Evolutionary conservation across 2,329 filamentous ascomycete genomes (phyloP).

Genomic region (Xylariales sp.): DNA sequence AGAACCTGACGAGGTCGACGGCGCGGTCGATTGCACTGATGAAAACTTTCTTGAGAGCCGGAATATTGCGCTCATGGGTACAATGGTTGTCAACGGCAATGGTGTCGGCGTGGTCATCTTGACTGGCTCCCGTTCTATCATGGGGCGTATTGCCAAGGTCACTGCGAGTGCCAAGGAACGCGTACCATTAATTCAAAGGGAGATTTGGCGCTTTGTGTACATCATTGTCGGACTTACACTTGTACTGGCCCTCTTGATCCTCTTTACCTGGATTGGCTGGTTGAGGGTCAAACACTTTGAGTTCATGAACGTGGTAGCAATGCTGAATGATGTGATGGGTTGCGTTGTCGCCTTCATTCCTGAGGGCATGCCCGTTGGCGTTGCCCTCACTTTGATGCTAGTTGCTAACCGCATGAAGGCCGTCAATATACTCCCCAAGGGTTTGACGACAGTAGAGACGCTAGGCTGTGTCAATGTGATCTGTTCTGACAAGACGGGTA

Average conservation of each 20-base stretch:
- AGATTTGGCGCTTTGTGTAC: conserved; percentile 38
- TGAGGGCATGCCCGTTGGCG: conserved; percentile 22
- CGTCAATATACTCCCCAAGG: conserved; percentile 36
- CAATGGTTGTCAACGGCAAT: conserved; percentile 34
- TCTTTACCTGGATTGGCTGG: conserved; percentile 41
- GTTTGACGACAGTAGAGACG: conserved; percentile 46
- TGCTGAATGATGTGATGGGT: conserved; percentile 42
- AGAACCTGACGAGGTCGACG: conserved; percentile 16
- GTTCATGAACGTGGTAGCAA: conserved; percentile 37
- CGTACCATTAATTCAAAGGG: conserved; percentile 33
- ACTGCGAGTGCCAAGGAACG: conserved; percentile 31
- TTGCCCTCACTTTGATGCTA: conserved; percentile 33
- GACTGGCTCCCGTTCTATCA: conserved; percentile 33
- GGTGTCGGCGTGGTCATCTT: conserved; percentile 34
- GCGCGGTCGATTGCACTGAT: background rate
- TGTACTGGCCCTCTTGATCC: conserved; percentile 24
- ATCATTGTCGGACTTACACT: conserved; percentile 23
- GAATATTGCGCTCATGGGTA: conserved; percentile 40
- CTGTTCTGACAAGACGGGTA: too few relatives aligned
- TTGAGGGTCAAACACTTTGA: conserved; percentile 27
- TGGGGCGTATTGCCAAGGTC: conserved; percentile 35
- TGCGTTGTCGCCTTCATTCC: conserved; percentile 26
- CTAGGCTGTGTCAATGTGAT: conserved; percentile 58
- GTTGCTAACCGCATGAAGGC: conserved; percentile 37
- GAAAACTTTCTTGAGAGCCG: conserved; percentile 38